Evolutionary conservation across 805 yeast genomes (phyloP).

Genomic region (Myxozyma vanderwaltii): DNA sequence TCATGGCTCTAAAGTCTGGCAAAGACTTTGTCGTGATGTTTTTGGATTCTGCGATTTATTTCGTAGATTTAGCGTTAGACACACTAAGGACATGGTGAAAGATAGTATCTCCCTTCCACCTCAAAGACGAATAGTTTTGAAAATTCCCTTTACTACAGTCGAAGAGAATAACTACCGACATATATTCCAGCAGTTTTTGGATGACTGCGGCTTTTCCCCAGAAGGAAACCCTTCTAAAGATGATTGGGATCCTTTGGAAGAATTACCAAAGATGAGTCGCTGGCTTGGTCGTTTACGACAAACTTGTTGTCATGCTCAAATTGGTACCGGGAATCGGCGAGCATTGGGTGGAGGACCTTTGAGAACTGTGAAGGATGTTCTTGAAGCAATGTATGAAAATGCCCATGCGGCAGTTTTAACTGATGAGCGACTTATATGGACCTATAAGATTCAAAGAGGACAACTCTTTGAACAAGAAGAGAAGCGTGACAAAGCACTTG

Average conservation of each 20-base stretch:
- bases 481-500: constrained; percentile 54
- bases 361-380: constrained; percentile 66
- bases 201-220: constrained; percentile 50
- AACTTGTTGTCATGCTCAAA: constrained; percentile 75
- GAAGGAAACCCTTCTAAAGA: constrained; percentile 24
- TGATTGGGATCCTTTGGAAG: constrained; percentile 30
- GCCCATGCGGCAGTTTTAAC: constrained; percentile 54
- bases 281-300: constrained; percentile 76
- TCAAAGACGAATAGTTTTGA: constrained; percentile 68
- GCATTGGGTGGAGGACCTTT: constrained; percentile 41
- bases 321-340: constrained; percentile 38
- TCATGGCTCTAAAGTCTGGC: constrained; percentile 49
- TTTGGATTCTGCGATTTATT: constrained; percentile 57
- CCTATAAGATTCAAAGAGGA: constrained; percentile 59
- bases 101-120: constrained; percentile 76
- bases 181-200: constrained; percentile 59
- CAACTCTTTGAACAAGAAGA: constrained; percentile 59
- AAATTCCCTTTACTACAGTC: constrained; percentile 75
- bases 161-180: constrained; percentile 83
- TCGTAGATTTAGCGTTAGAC: constrained; percentile 63
- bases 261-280: constrained; percentile 46
- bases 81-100: constrained; percentile 80
- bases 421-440: constrained; percentile 53
- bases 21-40: constrained; percentile 41
- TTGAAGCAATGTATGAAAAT: constrained; percentile 62